These are phyloP conservation scores for Ceratobasidium sp. DNA, from an alignment of 1,284 basidiomycete genomes.

Conservation along the genomic window DNA sequence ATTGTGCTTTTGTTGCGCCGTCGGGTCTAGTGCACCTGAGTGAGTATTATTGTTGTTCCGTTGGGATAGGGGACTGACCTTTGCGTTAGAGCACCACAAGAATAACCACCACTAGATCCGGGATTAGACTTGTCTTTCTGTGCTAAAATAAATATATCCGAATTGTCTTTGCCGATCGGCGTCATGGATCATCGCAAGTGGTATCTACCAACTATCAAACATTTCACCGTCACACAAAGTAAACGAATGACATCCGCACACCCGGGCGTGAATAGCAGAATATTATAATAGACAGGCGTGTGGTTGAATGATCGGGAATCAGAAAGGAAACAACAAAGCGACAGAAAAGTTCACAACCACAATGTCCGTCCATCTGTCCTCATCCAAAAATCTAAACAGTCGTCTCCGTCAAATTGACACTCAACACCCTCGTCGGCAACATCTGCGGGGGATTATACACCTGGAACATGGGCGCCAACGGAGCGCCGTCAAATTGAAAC, in stretches of 20 bases:
- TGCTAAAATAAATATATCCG: constrained; percentile 26
- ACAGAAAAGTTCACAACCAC: background rate
- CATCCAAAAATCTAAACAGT: background rate
- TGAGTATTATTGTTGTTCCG: constrained; percentile 58
- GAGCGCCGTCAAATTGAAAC: constrained; percentile 73
- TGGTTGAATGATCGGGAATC: constrained; percentile 9
- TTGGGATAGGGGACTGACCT: constrained; percentile 12
- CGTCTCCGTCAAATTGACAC: constrained; percentile 30
- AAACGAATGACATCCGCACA: constrained; percentile 45
- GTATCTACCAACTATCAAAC: constrained; percentile 8
- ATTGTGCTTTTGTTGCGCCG: constrained; percentile 26
- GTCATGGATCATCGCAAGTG: constrained; percentile 10
- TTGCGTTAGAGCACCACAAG: constrained; percentile 82
- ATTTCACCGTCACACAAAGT: constrained; percentile 21
- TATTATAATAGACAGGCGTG: constrained; percentile 39
- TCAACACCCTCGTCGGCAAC: constrained; percentile 68
- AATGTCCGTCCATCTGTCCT: background rate
- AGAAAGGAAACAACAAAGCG: background rate
- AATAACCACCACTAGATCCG: constrained; percentile 76
- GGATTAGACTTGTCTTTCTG: background rate
- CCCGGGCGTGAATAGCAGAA: constrained; percentile 36
- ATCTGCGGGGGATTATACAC: constrained; percentile 72
- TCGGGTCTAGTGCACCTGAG: constrained; percentile 77
- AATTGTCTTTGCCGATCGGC: constrained; percentile 9
- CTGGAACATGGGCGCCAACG: constrained; percentile 71